A percentile compares a stretch with the other conserved stretches of the same genome.
Evolutionary conservation across 2,329 filamentous ascomycete species (phyloP).

Genomic region (Venturia effusa): DNA sequence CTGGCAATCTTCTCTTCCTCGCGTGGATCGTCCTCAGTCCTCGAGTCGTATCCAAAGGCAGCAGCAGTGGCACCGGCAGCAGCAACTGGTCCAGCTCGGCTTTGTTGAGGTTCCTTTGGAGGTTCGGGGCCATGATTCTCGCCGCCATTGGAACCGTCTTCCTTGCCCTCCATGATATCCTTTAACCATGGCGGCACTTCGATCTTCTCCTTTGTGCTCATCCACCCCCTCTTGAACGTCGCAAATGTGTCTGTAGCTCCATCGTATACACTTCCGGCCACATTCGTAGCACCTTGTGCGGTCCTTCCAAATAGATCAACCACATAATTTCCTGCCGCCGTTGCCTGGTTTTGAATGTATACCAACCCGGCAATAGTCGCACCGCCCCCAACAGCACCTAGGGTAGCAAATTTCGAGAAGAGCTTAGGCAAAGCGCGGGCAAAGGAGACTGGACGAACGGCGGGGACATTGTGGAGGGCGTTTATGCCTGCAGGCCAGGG

Average conservation of each 20-base stretch:
- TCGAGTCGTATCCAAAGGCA: constrained; percentile 67
- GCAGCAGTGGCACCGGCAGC: constrained; percentile 60
- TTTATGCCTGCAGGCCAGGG: constrained; percentile 45
- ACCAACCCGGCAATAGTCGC: constrained; percentile 76
- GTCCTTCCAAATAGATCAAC: constrained; percentile 66
- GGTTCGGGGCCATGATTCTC: constrained; percentile 24
- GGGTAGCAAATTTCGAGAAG: constrained; percentile 74
- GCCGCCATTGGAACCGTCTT: constrained; percentile 20
- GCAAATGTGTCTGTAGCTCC: constrained; percentile 64
- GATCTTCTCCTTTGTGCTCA: constrained; percentile 68
- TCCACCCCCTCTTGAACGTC: constrained; percentile 72
- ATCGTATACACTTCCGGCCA: constrained; percentile 60
- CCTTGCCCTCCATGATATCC: constrained; percentile 46
- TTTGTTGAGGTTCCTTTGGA: constrained; percentile 41
- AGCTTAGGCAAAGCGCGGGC: constrained; percentile 63
- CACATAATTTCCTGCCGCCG: constrained; percentile 67
- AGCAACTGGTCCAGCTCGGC: constrained; percentile 36
- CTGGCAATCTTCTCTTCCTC: constrained; percentile 56
- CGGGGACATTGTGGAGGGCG: constrained; percentile 66
- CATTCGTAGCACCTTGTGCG: constrained; percentile 56
- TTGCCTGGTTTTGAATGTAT: constrained; percentile 93
- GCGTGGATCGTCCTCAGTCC: constrained; percentile 50
- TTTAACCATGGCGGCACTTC: constrained; percentile 68
- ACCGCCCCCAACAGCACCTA: constrained; percentile 87
- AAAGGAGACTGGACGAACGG: constrained; percentile 49